These are phyloP conservation scores for Triticum timopheevii DNA, from an alignment of 176 grass and related monocot species.

Conservation along the genomic window DNA sequence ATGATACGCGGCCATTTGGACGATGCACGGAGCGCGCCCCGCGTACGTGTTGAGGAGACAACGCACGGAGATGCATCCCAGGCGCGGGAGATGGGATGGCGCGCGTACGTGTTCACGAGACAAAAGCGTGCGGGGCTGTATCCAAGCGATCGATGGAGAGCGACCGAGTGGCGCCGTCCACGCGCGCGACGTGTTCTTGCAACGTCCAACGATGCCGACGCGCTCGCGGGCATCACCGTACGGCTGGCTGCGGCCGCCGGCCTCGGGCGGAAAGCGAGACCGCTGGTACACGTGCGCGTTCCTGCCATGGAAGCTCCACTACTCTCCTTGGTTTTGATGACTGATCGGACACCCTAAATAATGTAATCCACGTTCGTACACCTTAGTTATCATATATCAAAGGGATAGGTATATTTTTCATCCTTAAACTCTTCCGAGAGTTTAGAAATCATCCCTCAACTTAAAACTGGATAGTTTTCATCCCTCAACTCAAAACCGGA, in stretches of 20 bases:
- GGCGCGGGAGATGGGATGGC: neutral
- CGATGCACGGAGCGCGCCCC: neutral
- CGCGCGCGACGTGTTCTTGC: neutral
- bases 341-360: no score
- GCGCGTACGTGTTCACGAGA: neutral
- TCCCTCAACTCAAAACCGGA: no score
- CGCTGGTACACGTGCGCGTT: neutral
- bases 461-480: no score
- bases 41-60: neutral
- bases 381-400: no score
- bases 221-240: neutral
- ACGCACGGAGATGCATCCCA: neutral
- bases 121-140: neutral
- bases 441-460: no score
- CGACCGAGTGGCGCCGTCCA: neutral
- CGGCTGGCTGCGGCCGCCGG: no score
- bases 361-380: no score
- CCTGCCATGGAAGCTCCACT: neutral
- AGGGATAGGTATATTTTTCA: no score
- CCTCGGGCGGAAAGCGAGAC: no score
- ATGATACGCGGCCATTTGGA: neutral
- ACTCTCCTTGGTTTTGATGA: neutral
- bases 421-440: no score
- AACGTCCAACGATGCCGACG: neutral
- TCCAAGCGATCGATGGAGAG: neutral